Percentiles rank a stretch among this genome's conserved stretches.
Conservation (phyloP, 2,329 filamentous ascomycete genomes). For the Coniochaeta hoffmannii region DNA sequence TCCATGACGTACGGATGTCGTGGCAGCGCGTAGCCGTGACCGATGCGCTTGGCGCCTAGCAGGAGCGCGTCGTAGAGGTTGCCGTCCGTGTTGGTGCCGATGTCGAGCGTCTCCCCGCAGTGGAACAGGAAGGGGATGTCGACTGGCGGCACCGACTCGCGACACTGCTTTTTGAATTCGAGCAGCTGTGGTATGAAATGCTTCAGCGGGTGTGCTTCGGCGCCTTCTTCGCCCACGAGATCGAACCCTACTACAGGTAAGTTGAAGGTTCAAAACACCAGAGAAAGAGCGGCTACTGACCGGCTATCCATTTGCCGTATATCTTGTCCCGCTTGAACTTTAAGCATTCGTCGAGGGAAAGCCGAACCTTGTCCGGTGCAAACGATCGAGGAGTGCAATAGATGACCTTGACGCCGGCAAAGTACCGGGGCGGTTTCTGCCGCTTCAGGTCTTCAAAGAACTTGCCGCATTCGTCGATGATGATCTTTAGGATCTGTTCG, state of each 20-base stretch:
- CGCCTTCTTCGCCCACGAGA: constrained; percentile 60
- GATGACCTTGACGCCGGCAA: constrained; percentile 62
- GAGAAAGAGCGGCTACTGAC: constrained; percentile 28
- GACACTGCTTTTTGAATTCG: constrained; percentile 47
- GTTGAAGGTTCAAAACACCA: neutral
- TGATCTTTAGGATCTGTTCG: constrained; percentile 48
- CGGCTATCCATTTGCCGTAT: constrained; percentile 55
- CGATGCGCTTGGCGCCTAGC: constrained; percentile 61
- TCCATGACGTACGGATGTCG: constrained; percentile 61
- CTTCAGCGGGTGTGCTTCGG: constrained; percentile 50
- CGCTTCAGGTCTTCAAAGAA: constrained; percentile 32
- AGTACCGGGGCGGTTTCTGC: constrained; percentile 26
- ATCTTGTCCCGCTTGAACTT: constrained; percentile 40
- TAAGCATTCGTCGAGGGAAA: constrained; percentile 54
- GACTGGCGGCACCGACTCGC: constrained; percentile 29
- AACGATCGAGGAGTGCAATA: constrained; percentile 64
- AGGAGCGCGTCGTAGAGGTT: constrained; percentile 64
- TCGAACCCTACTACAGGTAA: constrained; percentile 48
- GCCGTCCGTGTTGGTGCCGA: constrained; percentile 54
- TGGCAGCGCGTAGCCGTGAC: constrained; percentile 64
- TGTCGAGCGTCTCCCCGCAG: constrained; percentile 66
- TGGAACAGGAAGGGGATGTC: constrained; percentile 70
- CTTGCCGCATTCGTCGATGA: constrained; percentile 43
- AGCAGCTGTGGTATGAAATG: constrained; percentile 49
- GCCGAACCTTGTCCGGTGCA: constrained; percentile 33